These are phyloP conservation scores for Rehmannia glutinosa DNA, from an alignment of 257 asterid species.

Conservation along the genomic window DNA sequence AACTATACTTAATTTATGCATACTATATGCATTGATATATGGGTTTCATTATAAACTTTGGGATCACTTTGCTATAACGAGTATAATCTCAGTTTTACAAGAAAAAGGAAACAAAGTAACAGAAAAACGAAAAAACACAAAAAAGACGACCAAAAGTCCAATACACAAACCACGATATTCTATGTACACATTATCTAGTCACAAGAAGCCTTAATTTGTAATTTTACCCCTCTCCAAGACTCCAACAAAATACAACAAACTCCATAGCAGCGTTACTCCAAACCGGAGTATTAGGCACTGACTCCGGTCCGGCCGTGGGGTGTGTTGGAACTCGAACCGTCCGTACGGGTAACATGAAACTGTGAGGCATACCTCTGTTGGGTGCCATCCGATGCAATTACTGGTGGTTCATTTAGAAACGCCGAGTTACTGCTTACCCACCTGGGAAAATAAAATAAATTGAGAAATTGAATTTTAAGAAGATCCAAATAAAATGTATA, in stretches of 20 bases:
- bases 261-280: neutral
- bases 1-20: no score
- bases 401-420: constrained; percentile 83
- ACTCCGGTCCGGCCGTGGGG: constrained; percentile 28
- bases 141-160: no score
- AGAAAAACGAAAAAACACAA: no score
- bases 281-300: constrained; percentile 21
- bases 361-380: constrained; percentile 51
- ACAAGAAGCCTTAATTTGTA: neutral
- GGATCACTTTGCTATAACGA: no score
- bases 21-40: no score
- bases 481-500: no score
- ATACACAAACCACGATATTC: no score
- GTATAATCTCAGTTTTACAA: no score
- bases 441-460: constrained; percentile 52
- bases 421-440: constrained; percentile 84
- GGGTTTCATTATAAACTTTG: no score
- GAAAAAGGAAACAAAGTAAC: no score
- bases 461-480: no score
- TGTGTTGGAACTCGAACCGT: constrained; percentile 8
- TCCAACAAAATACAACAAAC: neutral
- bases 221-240: neutral
- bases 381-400: constrained; percentile 36
- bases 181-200: no score
- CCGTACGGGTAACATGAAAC: constrained; percentile 42